Conservation (phyloP, 2,329 filamentous ascomycete genomes). For the Cryphonectria japonica region DNA sequence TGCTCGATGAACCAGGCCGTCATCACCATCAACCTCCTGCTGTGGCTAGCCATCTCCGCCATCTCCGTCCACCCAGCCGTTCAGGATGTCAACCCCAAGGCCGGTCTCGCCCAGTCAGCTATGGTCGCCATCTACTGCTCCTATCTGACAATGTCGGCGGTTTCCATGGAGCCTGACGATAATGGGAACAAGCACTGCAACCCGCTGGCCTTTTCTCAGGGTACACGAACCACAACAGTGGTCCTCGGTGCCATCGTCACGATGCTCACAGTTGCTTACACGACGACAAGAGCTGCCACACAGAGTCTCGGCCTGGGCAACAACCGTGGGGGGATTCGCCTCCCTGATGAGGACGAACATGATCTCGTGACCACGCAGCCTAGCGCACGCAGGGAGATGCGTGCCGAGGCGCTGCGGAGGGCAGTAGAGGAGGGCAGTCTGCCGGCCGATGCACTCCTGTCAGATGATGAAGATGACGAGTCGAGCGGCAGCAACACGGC, state of each 20-base stretch:
- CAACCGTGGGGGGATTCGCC: constrained; percentile 60
- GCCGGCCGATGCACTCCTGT: constrained; percentile 85
- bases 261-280: constrained; percentile 96
- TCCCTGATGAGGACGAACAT: constrained; percentile 77
- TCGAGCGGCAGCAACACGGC: constrained; percentile 64
- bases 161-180: constrained; percentile 97
- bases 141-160: constrained; percentile 96
- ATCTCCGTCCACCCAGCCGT: constrained; percentile 89
- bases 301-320: constrained; percentile 79
- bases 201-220: constrained; percentile 81
- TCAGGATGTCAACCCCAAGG: constrained; percentile 90
- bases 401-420: constrained; percentile 84
- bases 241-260: constrained; percentile 94
- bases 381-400: constrained; percentile 81
- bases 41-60: constrained; percentile 79
- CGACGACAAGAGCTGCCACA: constrained; percentile 92
- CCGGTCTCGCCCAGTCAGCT: constrained; percentile 93
- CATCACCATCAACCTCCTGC: constrained; percentile 89
- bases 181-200: constrained; percentile 92
- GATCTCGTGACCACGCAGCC: constrained; percentile 88
- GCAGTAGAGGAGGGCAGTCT: constrained; percentile 92
- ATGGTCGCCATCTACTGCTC: constrained; percentile 99
- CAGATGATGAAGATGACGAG: constrained; percentile 67
- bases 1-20: constrained; percentile 97
- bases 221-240: constrained; percentile 86